Base-by-base conservation (phyloP, 345 rosid genomes). In the Euclidium syriacum region DNA sequence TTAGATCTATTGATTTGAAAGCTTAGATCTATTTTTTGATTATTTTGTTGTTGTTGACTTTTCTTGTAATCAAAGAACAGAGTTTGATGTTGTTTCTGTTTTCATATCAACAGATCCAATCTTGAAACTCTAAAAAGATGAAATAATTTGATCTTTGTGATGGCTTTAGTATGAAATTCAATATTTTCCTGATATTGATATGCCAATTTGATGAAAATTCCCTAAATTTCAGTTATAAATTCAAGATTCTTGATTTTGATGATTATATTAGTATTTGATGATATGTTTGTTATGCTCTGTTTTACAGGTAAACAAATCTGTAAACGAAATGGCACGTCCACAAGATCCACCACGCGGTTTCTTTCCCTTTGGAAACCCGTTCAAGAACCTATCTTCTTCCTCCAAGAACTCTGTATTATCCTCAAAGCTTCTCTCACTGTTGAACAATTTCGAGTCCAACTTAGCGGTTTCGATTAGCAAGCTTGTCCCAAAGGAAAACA, bases 331-430 rank as follows among this genome's bases (percentile, higher is more conserved):
- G 77, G 64, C 65, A 4, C 64, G 69, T 62, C 65, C 73, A 54
- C 64, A 62, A 57, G 56, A 68, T 44, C 73, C 60, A 10, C 77
- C 68, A 23, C 62, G 70, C 3, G 41, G 65, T 32, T 73, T 73
- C 69, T 73, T 73, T 44, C 70, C 68, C 1, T 67, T 73, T 56
- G 77, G 77, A n/a, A 73, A 68, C 69, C 77, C 65, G 0, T 73
- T 73, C 18, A 67, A 56, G 60, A 68, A 62, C 27, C 49, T 47
- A 26, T 68, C 77, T n/a, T 64, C 77, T 2, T 68, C 77, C 10
- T 64, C 77, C 2, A 73, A 73, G 61, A 62, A 50, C 41, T 50
- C 65, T 4, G 19, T n/a, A 30, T 18, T 62, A 7, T 29, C 74
- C n/a, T 0, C 73, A 0, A 68, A 68, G 8, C 69, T 73, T 62